phyloP scores from a whole-genome alignment of 495 filamentous ascomycete species.

The Trichoderma reesei region DNA sequence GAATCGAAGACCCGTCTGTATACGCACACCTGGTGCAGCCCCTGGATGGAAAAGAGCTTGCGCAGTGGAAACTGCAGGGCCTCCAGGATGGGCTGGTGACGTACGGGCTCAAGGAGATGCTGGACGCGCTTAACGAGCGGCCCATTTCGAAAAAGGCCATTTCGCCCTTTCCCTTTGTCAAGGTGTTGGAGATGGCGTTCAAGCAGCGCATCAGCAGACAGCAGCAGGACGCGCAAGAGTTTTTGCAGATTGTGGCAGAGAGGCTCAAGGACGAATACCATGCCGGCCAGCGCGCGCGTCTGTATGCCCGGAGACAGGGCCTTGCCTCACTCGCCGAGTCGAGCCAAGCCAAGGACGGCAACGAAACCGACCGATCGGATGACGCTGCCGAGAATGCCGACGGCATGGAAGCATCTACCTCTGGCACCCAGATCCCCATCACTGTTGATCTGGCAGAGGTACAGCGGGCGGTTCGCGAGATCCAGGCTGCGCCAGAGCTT shows the following conservation, averaged over 20 bases:
- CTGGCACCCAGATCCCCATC: not conserved
- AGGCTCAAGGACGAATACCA: constrained; percentile 89
- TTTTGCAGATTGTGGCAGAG: constrained; percentile 88
- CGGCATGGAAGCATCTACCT: not conserved
- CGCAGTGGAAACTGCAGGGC: constrained; percentile 59
- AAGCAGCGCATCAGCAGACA: constrained; percentile 80
- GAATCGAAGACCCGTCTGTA: constrained; percentile 61
- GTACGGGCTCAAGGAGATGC: constrained; percentile 79
- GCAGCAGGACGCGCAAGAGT: constrained; percentile 98
- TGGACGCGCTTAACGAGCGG: constrained; percentile 88
- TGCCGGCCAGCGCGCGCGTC: constrained; percentile 63
- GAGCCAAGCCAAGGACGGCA: not conserved
- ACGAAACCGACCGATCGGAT: not conserved
- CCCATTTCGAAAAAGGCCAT: constrained; percentile 93
- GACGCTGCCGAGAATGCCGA: not conserved
- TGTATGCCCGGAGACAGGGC: constrained; percentile 24
- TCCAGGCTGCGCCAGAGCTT: constrained; percentile 19
- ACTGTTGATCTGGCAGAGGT: not conserved
- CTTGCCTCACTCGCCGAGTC: constrained; percentile 1
- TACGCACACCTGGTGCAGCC: constrained; percentile 48
- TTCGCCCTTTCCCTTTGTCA: constrained; percentile 69
- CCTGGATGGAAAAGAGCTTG: constrained; percentile 23
- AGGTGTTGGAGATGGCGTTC: constrained; percentile 74
- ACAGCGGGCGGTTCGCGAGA: constrained; percentile 2
- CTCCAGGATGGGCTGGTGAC: constrained; percentile 75